Conservation (phyloP, 345 rosid species). For the Arabis alpina region DNA sequence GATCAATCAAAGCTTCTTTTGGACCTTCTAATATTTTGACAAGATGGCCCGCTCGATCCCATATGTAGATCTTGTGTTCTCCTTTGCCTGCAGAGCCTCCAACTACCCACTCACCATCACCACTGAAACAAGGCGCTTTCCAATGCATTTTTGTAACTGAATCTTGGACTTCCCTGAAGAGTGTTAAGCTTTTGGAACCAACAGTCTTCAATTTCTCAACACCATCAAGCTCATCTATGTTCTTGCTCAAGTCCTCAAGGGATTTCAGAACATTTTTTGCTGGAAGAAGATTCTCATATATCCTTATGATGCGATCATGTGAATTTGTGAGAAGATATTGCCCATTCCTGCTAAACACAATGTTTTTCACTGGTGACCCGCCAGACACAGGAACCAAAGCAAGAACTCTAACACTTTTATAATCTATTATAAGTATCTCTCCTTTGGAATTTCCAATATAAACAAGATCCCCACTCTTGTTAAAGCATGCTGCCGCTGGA, state of each 20-base stretch:
- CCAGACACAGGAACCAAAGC: slow-evolving; percentile 74
- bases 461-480: slow-evolving; percentile 90
- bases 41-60: slow-evolving; percentile 97
- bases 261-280: slow-evolving; percentile 58
- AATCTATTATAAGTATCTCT: slow-evolving; percentile 86
- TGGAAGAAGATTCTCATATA: slow-evolving; percentile 92
- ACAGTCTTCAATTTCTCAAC: slow-evolving; percentile 74
- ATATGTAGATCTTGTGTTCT: slow-evolving; percentile 97
- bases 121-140: slow-evolving; percentile 99
- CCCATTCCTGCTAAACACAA: slow-evolving; percentile 86
- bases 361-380: slow-evolving; percentile 80
- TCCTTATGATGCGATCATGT: slow-evolving; percentile 87
- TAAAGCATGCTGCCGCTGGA: slow-evolving; percentile 94
- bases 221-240: slow-evolving; percentile 55
- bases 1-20: slow-evolving; percentile 92
- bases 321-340: slow-evolving; percentile 95
- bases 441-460: slow-evolving; percentile 96
- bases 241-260: slow-evolving; percentile 54
- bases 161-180: slow-evolving; percentile 95
- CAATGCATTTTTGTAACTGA: slow-evolving; percentile 94
- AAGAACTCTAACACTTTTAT: slow-evolving; percentile 60
- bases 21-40: slow-evolving; percentile 99
- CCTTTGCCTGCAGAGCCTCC: slow-evolving; percentile 99
- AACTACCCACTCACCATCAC: slow-evolving; percentile 98
- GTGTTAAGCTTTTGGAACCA: slow-evolving; percentile 81